Percentiles rank a stretch among this genome's conserved stretches.
phyloP scores from a whole-genome alignment of 306 rosid species.

The Castanopsis chinensis region DNA sequence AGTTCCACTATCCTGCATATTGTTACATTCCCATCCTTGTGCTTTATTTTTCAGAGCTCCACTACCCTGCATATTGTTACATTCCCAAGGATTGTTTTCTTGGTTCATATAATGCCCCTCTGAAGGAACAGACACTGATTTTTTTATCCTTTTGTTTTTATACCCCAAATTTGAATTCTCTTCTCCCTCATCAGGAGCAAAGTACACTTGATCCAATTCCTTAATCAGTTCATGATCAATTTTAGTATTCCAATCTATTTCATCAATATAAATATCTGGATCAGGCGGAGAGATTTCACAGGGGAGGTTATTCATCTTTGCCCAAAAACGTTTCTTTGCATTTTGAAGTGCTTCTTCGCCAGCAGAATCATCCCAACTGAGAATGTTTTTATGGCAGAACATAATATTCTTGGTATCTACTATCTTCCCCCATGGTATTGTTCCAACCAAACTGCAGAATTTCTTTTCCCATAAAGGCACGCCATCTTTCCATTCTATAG shows the following conservation, averaged over 20 bases:
- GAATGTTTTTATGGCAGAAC: constrained; percentile 44
- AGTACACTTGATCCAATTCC: constrained; percentile 55
- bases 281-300: constrained; percentile 47
- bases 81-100: constrained; percentile 37
- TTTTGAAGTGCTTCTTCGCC: constrained; percentile 72
- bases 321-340: constrained; percentile 70
- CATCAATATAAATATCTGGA: constrained; percentile 54
- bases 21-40: constrained; percentile 38
- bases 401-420: constrained; percentile 49
- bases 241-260: constrained; percentile 68
- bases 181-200: constrained; percentile 48
- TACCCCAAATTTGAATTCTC: constrained; percentile 8
- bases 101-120: constrained; percentile 26
- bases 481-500: constrained; percentile 57
- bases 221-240: constrained; percentile 60
- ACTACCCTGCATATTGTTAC: constrained; percentile 15
- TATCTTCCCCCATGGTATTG: constrained; percentile 79
- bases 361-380: constrained; percentile 73
- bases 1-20: constrained; percentile 4
- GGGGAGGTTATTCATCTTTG: constrained; percentile 44
- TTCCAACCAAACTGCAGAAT: constrained; percentile 56
- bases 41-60: constrained; percentile 18
- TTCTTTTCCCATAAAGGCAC: constrained; percentile 92
- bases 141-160: constrained; percentile 46
- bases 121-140: constrained; percentile 20